A percentile compares a stretch with the other conserved stretches of the same genome.
These are phyloP conservation scores for Wickerhamomyces chambardii DNA, from an alignment of 805 yeast species.

Conservation along the genomic window DNA sequence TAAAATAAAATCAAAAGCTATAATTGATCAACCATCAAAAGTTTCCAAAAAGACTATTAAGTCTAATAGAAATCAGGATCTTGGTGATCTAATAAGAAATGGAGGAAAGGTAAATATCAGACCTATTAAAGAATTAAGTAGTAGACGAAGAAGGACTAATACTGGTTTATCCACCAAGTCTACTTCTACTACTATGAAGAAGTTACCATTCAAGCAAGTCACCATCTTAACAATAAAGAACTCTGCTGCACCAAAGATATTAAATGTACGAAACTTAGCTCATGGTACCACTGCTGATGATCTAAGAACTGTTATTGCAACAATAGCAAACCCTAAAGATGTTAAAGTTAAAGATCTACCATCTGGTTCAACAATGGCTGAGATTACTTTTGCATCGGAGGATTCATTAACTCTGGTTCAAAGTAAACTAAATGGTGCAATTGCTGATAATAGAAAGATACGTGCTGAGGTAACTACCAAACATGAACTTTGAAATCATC, in stretches of 20 bases:
- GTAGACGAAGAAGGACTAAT: background rate
- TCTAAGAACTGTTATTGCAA: constrained; percentile 15
- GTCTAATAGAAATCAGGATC: too few relatives aligned
- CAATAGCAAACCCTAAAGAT: constrained; percentile 13
- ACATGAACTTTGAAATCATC: constrained; percentile 7
- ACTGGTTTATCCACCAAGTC: background rate
- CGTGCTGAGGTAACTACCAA: constrained; percentile 21
- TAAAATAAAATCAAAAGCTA: background rate
- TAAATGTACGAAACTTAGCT: constrained; percentile 21
- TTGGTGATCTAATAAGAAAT: background rate
- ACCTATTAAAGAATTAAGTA: too few relatives aligned
- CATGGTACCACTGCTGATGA: constrained; percentile 21
- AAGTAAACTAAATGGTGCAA: constrained; percentile 27
- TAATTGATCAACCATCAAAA: too few relatives aligned
- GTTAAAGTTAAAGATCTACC: constrained; percentile 24
- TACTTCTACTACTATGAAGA: too few relatives aligned
- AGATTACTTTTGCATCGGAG: constrained; percentile 22
- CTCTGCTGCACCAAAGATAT: constrained; percentile 12
- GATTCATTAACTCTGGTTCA: constrained; percentile 21
- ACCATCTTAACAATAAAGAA: constrained; percentile 12
- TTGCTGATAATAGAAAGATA: constrained; percentile 38
- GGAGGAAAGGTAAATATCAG: background rate
- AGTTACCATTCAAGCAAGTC: background rate
- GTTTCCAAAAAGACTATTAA: too few relatives aligned
- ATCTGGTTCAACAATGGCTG: constrained; percentile 29